These are phyloP conservation scores for Aspergillus brasiliensis DNA, from an alignment of 2,329 filamentous ascomycete genomes.

Conservation along the genomic window DNA sequence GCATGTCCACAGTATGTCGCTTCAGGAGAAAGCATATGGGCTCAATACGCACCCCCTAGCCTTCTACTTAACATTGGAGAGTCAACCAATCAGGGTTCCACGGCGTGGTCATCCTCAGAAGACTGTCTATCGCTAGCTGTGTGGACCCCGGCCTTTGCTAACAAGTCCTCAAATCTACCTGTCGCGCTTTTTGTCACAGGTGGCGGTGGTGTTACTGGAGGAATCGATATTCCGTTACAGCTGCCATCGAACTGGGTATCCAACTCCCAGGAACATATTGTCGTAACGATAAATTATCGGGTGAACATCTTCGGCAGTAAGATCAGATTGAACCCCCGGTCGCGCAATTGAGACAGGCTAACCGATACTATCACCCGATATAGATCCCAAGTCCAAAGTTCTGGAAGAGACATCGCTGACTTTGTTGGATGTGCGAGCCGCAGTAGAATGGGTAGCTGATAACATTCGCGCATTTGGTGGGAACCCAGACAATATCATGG, in stretches of 20 bases:
- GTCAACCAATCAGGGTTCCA: not conserved
- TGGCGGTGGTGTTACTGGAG: not conserved
- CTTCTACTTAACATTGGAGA: not conserved
- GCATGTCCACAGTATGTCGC: not conserved
- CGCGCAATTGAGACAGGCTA: too few relatives aligned
- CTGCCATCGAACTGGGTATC: not conserved
- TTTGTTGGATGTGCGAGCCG: not conserved
- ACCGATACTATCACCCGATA: too few relatives aligned
- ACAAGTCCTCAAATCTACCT: not conserved
- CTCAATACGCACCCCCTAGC: not conserved
- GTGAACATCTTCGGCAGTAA: conserved; percentile 5
- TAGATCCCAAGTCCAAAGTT: not conserved
- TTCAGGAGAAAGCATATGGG: not conserved
- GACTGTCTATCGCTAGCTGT: not conserved
- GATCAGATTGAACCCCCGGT: too few relatives aligned
- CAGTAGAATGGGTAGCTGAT: not conserved
- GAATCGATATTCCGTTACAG: not conserved
- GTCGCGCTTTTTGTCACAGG: not conserved
- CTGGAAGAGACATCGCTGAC: not conserved
- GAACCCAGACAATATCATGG: not conserved
- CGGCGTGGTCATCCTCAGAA: not conserved
- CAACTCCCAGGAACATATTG: not conserved
- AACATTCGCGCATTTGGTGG: not conserved
- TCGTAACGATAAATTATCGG: conserved; percentile 2
- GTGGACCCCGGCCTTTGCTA: not conserved